Evolutionary conservation across 2,329 filamentous ascomycete genomes (phyloP).

Genomic region (Fusarium multiceps): DNA sequence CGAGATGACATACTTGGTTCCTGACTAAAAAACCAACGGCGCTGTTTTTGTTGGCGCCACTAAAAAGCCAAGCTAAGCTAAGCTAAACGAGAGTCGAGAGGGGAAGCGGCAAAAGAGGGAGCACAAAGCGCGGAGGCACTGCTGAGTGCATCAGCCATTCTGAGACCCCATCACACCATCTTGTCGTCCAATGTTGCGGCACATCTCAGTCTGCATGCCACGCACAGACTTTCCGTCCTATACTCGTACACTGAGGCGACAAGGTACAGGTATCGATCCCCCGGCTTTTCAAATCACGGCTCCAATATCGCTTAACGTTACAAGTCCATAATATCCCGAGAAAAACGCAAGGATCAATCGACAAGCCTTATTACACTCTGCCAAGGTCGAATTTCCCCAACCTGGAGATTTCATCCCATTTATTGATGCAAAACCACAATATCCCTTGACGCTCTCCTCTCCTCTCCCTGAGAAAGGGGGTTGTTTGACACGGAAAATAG

Average conservation of each 20-base stretch:
- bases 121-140: slow-evolving; percentile 2
- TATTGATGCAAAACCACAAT: slow-evolving; percentile 13
- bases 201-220: neutral
- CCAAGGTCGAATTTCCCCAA: neutral
- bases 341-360: slow-evolving; percentile 12
- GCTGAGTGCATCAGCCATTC: neutral
- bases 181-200: slow-evolving; percentile 10
- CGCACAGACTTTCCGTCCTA: slow-evolving; percentile 16
- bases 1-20: slow-evolving; percentile 32
- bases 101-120: neutral
- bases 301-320: slow-evolving; percentile 36
- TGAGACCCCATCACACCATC: slow-evolving; percentile 1
- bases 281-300: slow-evolving; percentile 24
- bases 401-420: neutral
- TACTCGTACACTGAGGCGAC: neutral
- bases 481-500: slow-evolving; percentile 11
- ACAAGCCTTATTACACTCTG: neutral
- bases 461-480: neutral
- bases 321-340: slow-evolving; percentile 25
- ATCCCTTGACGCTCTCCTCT: neutral
- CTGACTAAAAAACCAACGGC: neutral
- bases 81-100: neutral
- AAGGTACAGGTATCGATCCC: neutral
- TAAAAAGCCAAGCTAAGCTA: neutral
- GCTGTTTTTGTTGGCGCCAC: slow-evolving; percentile 22